These are phyloP conservation scores for Crotalaria pallida DNA, from an alignment of 306 rosid genomes.

Conservation along the genomic window DNA sequence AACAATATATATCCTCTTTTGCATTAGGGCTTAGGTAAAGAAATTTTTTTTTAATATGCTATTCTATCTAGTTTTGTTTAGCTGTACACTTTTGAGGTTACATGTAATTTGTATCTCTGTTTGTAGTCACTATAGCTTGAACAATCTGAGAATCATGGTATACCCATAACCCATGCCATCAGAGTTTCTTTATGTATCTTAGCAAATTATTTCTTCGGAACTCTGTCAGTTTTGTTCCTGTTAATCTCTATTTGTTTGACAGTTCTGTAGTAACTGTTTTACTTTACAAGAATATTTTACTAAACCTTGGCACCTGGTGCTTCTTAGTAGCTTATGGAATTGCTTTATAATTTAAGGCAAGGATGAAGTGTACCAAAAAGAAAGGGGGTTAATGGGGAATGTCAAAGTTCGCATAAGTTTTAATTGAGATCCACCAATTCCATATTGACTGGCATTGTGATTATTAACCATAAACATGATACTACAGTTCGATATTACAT, in stretches of 20 bases:
- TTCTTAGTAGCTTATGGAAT: constrained; percentile 9
- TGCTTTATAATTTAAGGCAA: not conserved
- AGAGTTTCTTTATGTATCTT: not conserved
- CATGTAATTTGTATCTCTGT: constrained; percentile 1
- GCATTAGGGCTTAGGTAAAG: no score
- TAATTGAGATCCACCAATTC: not conserved
- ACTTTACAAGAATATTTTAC: not conserved
- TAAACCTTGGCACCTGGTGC: not conserved
- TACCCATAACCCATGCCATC: not conserved
- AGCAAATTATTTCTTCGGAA: not conserved
- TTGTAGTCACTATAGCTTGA: not conserved
- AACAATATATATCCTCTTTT: no score
- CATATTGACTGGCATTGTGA: not conserved
- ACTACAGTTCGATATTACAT: not conserved
- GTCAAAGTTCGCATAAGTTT: not conserved
- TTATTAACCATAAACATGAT: not conserved
- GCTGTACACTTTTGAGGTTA: constrained; percentile 4
- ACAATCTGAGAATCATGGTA: constrained; percentile 4
- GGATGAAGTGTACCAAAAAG: not conserved
- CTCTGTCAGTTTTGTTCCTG: constrained; percentile 5
- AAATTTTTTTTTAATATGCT: no score
- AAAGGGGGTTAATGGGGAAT: not conserved
- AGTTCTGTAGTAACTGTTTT: not conserved
- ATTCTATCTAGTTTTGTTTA: not conserved
- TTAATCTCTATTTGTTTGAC: not conserved